Base-by-base conservation (phyloP, 768 basidiomycete species). In the Pleurotus eryngii region DNA sequence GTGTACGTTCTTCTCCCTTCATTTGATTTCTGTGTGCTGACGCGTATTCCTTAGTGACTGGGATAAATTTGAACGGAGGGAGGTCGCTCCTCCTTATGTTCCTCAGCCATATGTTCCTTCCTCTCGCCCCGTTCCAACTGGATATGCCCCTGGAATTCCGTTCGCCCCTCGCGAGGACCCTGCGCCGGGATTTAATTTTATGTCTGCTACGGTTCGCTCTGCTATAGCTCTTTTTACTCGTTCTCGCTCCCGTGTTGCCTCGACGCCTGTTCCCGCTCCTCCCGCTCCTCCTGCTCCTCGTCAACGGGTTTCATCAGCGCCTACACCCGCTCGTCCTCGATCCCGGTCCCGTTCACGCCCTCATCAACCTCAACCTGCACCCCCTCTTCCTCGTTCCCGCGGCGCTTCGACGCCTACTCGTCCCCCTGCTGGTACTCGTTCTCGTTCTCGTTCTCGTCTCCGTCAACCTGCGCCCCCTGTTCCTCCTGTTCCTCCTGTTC, bases 71-170 rank as follows among this genome's bases (percentile, higher is more conserved):
- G 63, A 67, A 56, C 49, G 60, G 14, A 63, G 65, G 18, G 57
- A 57, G n/a, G 43, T 67, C 15, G 49, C 60, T 18, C 43, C 67
- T 2, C 71, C 69, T 37, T 70, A 68, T 67, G 49, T 68, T 35
- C 69, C 60, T 47, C 51, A 8, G 11, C 18, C 17, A 14, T 42
- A 17, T 22, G 26, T 38, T 40, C 51, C 35, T 14, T 40, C 38
- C 2, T 40, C 22, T 5, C 7, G 38, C 6, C 39, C 51, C 15
- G 15, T 12, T 42, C 42, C 42, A 7, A 20, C 20, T 15, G 22
- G 22, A 9, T 42, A 39, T 39, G 39, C 27, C 9, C 51, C 51
- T 22, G 51, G 51, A 18, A 42, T 40, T 4, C 51, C 51, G 5
- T 54, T 40, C 18, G 17, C 17, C 17, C 51, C 22, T 30, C 37